phyloP scores from a whole-genome alignment of 345 rosid species.

The Eutrema heterophyllum region DNA sequence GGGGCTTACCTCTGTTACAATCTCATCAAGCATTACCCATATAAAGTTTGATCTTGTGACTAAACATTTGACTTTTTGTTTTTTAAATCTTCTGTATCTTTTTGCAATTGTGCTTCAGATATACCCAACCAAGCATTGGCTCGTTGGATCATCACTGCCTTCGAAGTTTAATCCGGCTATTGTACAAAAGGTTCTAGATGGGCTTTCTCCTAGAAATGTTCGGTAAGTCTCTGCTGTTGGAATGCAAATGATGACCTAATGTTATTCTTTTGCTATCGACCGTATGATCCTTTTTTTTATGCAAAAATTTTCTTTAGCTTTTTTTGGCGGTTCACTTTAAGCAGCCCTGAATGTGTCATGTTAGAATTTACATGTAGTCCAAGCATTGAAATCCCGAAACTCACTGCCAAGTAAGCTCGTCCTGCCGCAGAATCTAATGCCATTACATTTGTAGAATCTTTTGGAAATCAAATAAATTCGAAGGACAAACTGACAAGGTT shows the following conservation, averaged over 20 bases:
- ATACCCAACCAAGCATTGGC: slow-evolving; percentile 81
- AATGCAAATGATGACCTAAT: background rate
- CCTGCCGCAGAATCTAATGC: slow-evolving; percentile 3
- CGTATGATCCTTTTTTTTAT: too few species aligned
- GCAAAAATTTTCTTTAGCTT: too few species aligned
- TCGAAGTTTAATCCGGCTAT: slow-evolving; percentile 49
- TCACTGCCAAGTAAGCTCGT: background rate
- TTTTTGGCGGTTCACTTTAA: too few species aligned
- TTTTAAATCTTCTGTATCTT: too few species aligned
- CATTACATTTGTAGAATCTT: slow-evolving; percentile 51
- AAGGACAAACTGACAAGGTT: slow-evolving; percentile 59
- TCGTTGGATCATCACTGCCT: slow-evolving; percentile 73
- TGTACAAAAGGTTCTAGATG: slow-evolving; percentile 50
- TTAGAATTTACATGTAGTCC: background rate
- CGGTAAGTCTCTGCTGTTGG: slow-evolving; percentile 41
- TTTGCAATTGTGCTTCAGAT: slow-evolving; percentile 35
- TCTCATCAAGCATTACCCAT: background rate
- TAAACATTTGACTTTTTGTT: too few species aligned
- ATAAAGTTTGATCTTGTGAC: too few species aligned
- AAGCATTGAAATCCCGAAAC: background rate
- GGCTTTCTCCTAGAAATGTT: slow-evolving; percentile 55
- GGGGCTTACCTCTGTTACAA: background rate
- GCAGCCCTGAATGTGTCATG: too few species aligned
- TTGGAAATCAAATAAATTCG: slow-evolving; percentile 90
- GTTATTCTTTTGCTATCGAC: background rate